A percentile compares a stretch with the other conserved stretches of the same genome.
Conservation (phyloP, 139 green algal genomes). For the Eudorina sp. region DNA sequence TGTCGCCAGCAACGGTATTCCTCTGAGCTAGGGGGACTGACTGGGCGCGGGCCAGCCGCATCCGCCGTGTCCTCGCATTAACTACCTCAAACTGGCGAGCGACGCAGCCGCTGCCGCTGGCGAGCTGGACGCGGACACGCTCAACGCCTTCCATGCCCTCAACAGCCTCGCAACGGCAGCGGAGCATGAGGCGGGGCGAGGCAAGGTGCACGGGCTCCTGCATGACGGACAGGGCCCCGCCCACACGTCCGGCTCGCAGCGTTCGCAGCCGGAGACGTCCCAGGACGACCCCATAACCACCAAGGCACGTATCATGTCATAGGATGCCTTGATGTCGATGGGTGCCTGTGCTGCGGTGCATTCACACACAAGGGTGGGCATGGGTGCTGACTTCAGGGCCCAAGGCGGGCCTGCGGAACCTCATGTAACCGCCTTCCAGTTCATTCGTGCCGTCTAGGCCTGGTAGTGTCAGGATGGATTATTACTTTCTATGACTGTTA, state of each 20-base stretch:
- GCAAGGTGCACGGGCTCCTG: background rate
- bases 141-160: slow-evolving; percentile 42
- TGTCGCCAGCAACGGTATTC: background rate
- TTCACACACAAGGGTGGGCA: no score
- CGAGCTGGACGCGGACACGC: slow-evolving; percentile 26
- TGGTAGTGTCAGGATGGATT: no score
- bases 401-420: no score
- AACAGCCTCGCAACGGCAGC: slow-evolving; percentile 25
- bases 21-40: background rate
- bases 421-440: no score
- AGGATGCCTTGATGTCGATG: no score
- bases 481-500: no score
- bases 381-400: no score
- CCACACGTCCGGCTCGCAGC: slow-evolving; percentile 19
- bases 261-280: slow-evolving; percentile 42
- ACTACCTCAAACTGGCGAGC: slow-evolving; percentile 36
- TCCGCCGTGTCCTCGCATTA: background rate
- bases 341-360: no score
- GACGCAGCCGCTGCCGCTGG: background rate
- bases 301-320: slow-evolving; percentile 11
- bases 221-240: background rate
- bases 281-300: slow-evolving; percentile 52
- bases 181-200: slow-evolving; percentile 31
- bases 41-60: background rate
- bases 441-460: no score